These are phyloP conservation scores for Annulohypoxylon stygium DNA, from an alignment of 495 filamentous ascomycete genomes.

Conservation along the genomic window DNA sequence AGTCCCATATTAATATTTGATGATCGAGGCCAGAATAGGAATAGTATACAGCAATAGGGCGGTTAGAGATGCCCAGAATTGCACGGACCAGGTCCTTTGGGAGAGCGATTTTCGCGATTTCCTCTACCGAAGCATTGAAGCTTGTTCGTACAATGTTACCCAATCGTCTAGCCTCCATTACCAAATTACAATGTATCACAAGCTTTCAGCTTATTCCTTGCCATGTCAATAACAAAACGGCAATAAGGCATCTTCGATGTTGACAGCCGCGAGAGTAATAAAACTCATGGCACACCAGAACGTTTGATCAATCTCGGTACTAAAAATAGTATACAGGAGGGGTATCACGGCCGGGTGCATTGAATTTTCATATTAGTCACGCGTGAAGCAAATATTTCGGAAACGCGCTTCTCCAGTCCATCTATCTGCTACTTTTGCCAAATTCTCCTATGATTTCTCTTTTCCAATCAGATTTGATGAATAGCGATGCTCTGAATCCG, in stretches of 20 bases:
- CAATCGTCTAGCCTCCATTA: not conserved
- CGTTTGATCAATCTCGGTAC: not conserved
- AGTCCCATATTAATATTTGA: not conserved
- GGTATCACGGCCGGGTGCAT: not conserved
- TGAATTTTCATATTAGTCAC: not conserved
- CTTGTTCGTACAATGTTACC: not conserved
- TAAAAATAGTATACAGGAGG: not conserved
- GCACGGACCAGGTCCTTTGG: not conserved
- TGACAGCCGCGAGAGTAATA: not conserved
- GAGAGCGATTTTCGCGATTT: not conserved
- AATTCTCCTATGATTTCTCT: too few relatives aligned
- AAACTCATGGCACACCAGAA: not conserved
- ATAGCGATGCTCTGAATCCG: not conserved
- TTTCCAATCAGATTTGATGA: too few relatives aligned
- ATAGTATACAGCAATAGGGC: not conserved
- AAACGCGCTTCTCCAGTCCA: too few relatives aligned
- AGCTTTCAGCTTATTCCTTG: not conserved
- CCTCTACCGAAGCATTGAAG: not conserved
- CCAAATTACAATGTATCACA: not conserved
- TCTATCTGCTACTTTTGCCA: too few relatives aligned
- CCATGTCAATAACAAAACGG: not conserved
- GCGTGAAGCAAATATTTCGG: not conserved
- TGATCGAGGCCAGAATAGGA: slow-evolving; percentile 9
- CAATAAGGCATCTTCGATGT: not conserved
- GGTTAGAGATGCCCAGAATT: not conserved